Evolutionary conservation across 1,284 basidiomycete genomes (phyloP), one percentile per base, ranked within the genome.

Genomic region (Naganishia sp.): DNA sequence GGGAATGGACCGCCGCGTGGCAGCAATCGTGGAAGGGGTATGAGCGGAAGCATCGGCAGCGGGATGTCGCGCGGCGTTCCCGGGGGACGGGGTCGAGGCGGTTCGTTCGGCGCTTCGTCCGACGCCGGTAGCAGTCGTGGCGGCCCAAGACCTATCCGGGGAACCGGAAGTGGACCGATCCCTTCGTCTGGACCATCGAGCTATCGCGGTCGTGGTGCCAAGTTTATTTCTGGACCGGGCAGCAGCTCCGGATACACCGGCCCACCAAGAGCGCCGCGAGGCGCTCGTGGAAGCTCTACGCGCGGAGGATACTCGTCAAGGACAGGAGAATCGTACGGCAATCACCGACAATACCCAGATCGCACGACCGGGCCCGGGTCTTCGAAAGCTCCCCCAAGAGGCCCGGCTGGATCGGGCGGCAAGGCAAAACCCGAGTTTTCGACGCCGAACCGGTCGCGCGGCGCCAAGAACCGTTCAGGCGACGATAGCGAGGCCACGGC

Each of bases 391-490:
- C 50, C 54, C 2, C 23, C 33, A 2, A 48, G 50, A 13, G 63
- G 44, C 16, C 54, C 63, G 13, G 25, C 31, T 28, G 63, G 54
- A 21, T 21, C 63, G 13, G 43, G 56, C 39, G 39, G 56, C 7
- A 65, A 55, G 45, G 18, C 55, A 23, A 42, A 31, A 18, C 25
- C 46, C 21, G 45, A 42, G 4, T 31, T 36, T 11, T n/a, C 57
- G 49, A 57, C 39, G 49, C 61, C 54, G 61, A 68, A 49, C 63
- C 53, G 55, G 52, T 56, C 65, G 45, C 64, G 68, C 48, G 45
- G 67, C 49, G 28, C 66, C 61, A 64, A 69, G 59, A 1, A 59
- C 33, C 59, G 54, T 36, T 7, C 45, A 7, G 57, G 49, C 10
- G 64, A 64, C 1, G 64, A 65, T 15, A 50, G 60, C 49, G 59